Evolutionary conservation across 208 protist genomes (phyloP).

Genomic region (Trypanosomatidae sp.): DNA sequence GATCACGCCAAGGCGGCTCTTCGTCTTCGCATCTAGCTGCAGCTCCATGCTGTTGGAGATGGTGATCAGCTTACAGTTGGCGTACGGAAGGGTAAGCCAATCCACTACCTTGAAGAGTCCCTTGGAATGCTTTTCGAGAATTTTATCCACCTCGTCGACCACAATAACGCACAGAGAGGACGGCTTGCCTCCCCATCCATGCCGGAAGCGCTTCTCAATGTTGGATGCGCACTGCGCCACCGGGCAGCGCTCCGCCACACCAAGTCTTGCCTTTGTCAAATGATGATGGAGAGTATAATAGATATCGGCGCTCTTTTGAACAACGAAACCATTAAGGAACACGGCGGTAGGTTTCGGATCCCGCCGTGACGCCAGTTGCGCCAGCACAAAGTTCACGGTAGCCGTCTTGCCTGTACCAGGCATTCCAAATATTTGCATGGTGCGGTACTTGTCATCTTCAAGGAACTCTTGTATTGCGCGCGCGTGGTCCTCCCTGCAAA

Average conservation of each 20-base stretch:
- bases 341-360: conserved; percentile 66
- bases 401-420: conserved; percentile 90
- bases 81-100: conserved; percentile 82
- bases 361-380: conserved; percentile 38
- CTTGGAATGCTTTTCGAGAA: conserved; percentile 79
- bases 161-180: conserved; percentile 76
- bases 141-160: conserved; percentile 90
- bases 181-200: conserved; percentile 49
- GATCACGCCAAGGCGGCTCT: conserved; percentile 78
- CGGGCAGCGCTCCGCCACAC: conserved; percentile 43
- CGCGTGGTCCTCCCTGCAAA: conserved; percentile 73
- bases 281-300: conserved; percentile 87
- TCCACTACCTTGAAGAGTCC: conserved; percentile 85
- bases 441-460: conserved; percentile 60
- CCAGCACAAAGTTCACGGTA: conserved; percentile 73
- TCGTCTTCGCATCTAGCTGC: conserved; percentile 80
- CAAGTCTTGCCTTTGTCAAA: conserved; percentile 62
- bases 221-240: conserved; percentile 66
- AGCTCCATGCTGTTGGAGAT: conserved; percentile 92
- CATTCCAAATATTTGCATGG: conserved; percentile 91
- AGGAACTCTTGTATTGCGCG: conserved; percentile 71
- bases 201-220: conserved; percentile 80
- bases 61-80: conserved; percentile 84
- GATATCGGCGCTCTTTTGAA: conserved; percentile 87
- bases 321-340: conserved; percentile 89